Conservation (phyloP, 2,329 filamentous ascomycete species). For the Neonectria neomacrospora region DNA sequence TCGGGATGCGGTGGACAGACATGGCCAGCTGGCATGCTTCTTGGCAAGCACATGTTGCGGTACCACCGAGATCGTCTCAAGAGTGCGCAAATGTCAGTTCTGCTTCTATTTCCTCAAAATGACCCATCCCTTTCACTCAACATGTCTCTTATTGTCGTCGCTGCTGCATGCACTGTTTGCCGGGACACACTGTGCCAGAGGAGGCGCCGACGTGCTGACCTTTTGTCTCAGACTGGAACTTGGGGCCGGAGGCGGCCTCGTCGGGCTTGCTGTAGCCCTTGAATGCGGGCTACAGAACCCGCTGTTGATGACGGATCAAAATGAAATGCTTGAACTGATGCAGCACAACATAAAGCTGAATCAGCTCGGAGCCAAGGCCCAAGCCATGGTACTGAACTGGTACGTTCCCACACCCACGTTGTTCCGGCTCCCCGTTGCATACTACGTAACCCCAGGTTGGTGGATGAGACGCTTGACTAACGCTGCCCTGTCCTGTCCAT, state of each 20-base stretch:
- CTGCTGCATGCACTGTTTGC: conserved; percentile 12
- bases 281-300: conserved; percentile 64
- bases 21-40: conserved; percentile 92
- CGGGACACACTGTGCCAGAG: not conserved
- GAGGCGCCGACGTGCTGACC: conserved; percentile 36
- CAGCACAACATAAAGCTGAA: conserved; percentile 88
- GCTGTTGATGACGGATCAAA: conserved; percentile 86
- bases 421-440: conserved; percentile 38
- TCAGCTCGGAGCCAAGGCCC: conserved; percentile 69
- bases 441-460: conserved; percentile 9
- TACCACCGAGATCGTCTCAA: conserved; percentile 72
- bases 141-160: not conserved
- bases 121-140: not conserved
- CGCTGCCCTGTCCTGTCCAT: conserved; percentile 26
- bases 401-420: conserved; percentile 51
- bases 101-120: conserved; percentile 6
- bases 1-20: conserved; percentile 92
- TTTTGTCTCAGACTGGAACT: conserved; percentile 77
- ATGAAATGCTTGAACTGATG: conserved; percentile 88
- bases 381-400: conserved; percentile 84
- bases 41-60: conserved; percentile 86
- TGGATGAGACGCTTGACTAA: conserved; percentile 35
- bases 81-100: conserved; percentile 74
- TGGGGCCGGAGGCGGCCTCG: conserved; percentile 90
- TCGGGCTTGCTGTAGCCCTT: conserved; percentile 72